These are phyloP conservation scores for Cladophialophora carrionii DNA, from an alignment of 2,329 filamentous ascomycete species.

Conservation along the genomic window DNA sequence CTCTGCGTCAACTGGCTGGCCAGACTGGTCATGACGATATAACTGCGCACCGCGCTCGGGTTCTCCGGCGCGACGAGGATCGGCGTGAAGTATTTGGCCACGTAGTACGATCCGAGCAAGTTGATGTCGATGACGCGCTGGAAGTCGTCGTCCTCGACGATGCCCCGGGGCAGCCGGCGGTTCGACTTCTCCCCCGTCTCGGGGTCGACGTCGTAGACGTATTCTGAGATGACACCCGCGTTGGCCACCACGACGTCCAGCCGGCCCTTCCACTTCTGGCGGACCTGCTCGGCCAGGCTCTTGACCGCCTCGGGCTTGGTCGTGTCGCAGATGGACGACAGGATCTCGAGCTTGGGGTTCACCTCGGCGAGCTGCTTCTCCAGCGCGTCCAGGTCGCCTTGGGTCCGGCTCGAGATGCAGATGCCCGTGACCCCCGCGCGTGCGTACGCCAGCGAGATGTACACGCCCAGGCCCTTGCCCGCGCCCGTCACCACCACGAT, in stretches of 20 bases:
- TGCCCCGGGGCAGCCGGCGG: conserved; percentile 25
- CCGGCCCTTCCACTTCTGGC: conserved; percentile 39
- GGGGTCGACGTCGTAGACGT: conserved; percentile 29
- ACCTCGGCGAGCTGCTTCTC: conserved; percentile 39
- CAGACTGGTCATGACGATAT: conserved; percentile 27
- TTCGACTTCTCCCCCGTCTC: conserved; percentile 29
- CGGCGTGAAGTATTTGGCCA: conserved; percentile 34
- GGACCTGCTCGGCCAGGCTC: conserved; percentile 39
- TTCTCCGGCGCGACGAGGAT: conserved; percentile 21
- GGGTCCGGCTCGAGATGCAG: conserved; percentile 41
- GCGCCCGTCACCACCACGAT: conserved; percentile 46
- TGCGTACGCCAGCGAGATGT: conserved; percentile 43
- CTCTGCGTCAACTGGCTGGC: conserved; percentile 20
- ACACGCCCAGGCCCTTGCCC: conserved; percentile 44
- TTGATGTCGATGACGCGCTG: conserved; percentile 29
- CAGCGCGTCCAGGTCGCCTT: conserved; percentile 36
- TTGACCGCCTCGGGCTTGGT: conserved; percentile 41
- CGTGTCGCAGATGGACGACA: conserved; percentile 26
- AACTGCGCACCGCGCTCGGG: conserved; percentile 18
- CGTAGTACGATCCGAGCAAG: conserved; percentile 29
- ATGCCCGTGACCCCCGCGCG: conserved; percentile 46
- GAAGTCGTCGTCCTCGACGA: conserved; percentile 34
- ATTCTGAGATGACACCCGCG: conserved; percentile 39
- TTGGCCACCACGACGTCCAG: conserved; percentile 46
- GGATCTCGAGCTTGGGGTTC: conserved; percentile 41